These are phyloP conservation scores for Lactifluus piperatus DNA, from an alignment of 768 basidiomycete genomes.

Conservation along the genomic window DNA sequence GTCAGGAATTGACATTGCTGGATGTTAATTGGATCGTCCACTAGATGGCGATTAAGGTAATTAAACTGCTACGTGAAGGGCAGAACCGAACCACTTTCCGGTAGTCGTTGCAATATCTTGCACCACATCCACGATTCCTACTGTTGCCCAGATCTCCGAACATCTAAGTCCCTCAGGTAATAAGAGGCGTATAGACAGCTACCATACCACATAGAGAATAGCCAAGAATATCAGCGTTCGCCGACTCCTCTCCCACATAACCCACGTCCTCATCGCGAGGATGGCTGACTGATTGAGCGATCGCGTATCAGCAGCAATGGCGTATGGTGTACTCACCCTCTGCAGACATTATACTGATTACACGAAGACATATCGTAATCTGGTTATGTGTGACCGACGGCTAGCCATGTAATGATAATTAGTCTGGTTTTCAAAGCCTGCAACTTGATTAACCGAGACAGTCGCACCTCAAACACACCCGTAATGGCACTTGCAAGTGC, in stretches of 20 bases:
- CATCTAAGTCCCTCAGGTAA: neutral
- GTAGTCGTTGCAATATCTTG: neutral
- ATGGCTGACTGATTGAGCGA: constrained; percentile 17
- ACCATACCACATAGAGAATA: neutral
- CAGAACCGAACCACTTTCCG: neutral
- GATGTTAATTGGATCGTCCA: neutral
- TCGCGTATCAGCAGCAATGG: neutral
- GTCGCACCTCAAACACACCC: constrained; percentile 3
- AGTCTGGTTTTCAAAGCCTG: neutral
- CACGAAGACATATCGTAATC: neutral
- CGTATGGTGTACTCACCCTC: constrained; percentile 1
- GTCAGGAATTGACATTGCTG: neutral
- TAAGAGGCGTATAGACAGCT: neutral
- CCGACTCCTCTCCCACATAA: constrained; percentile 23
- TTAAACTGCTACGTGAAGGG: neutral
- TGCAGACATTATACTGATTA: neutral
- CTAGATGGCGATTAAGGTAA: neutral
- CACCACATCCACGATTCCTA: neutral
- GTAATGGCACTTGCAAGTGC: constrained; percentile 1
- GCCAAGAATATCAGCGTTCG: constrained; percentile 3
- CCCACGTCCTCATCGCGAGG: constrained; percentile 25
- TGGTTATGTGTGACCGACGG: neutral
- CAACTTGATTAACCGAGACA: neutral
- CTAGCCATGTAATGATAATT: neutral
- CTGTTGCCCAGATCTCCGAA: neutral